A percentile compares a stretch with the other conserved stretches of the same genome.
These are phyloP conservation scores for Botrytis fragariae DNA, from an alignment of 2,329 filamentous ascomycete genomes.

Conservation along the genomic window DNA sequence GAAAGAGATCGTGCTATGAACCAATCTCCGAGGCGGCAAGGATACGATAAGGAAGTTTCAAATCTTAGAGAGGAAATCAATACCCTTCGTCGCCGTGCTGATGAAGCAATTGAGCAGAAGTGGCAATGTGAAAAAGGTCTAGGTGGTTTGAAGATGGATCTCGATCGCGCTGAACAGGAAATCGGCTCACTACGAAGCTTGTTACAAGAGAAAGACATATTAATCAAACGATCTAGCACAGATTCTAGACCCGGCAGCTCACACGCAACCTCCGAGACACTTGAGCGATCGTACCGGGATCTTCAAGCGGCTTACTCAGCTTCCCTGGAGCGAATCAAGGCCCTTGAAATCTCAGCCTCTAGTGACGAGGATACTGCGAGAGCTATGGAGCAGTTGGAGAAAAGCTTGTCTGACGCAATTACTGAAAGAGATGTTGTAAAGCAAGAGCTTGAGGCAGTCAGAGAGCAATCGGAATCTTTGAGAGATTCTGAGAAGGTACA, in stretches of 20 bases:
- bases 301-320: constrained; percentile 69
- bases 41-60: constrained; percentile 80
- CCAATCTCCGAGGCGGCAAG: constrained; percentile 67
- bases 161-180: constrained; percentile 92
- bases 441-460: constrained; percentile 61
- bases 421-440: constrained; percentile 71
- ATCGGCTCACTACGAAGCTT: constrained; percentile 77
- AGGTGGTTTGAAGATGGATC: constrained; percentile 87
- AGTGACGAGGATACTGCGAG: constrained; percentile 58
- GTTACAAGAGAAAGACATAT: constrained; percentile 78
- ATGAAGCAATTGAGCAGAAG: constrained; percentile 92
- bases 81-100: constrained; percentile 77
- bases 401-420: constrained; percentile 65
- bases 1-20: constrained; percentile 74
- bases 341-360: constrained; percentile 53
- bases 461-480: constrained; percentile 58
- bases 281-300: constrained; percentile 72
- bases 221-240: constrained; percentile 54
- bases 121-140: constrained; percentile 94
- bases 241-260: constrained; percentile 41
- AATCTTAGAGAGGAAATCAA: constrained; percentile 82
- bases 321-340: constrained; percentile 64
- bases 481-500: constrained; percentile 55
- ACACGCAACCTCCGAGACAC: constrained; percentile 64
- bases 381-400: constrained; percentile 64